phyloP scores from a whole-genome alignment of 2,329 filamentous ascomycete species.

The Epichloe gansuensis region DNA sequence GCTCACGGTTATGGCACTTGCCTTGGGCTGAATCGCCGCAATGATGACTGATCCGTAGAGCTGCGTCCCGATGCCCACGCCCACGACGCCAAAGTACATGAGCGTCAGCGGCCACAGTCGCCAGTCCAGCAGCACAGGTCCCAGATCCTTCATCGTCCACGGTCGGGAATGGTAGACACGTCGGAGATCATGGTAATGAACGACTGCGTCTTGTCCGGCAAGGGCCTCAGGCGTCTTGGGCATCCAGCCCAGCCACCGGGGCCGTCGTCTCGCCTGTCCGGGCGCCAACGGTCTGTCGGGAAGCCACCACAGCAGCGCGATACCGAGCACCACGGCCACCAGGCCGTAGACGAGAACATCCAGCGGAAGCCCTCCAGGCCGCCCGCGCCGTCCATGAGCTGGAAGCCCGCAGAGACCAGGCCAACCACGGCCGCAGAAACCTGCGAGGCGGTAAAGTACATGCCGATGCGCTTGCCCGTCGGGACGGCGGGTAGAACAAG shows the following conservation, averaged over 20 bases:
- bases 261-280: slow-evolving; percentile 43
- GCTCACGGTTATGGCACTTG: slow-evolving; percentile 65
- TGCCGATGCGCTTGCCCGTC: slow-evolving; percentile 81
- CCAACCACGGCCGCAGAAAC: slow-evolving; percentile 83
- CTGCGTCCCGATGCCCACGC: slow-evolving; percentile 82
- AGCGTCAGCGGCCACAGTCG: slow-evolving; percentile 72
- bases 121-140: slow-evolving; percentile 68
- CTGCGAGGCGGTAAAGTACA: slow-evolving; percentile 82
- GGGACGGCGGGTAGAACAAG: slow-evolving; percentile 78
- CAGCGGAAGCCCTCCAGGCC: slow-evolving; percentile 75
- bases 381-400: slow-evolving; percentile 70
- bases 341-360: slow-evolving; percentile 91
- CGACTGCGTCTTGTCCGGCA: slow-evolving; percentile 60
- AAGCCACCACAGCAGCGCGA: slow-evolving; percentile 77
- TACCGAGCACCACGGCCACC: slow-evolving; percentile 57
- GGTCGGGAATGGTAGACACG: slow-evolving; percentile 65
- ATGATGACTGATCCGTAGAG: slow-evolving; percentile 84
- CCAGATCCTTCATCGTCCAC: slow-evolving; percentile 63
- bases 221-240: slow-evolving; percentile 60
- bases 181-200: slow-evolving; percentile 75
- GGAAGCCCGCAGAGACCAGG: slow-evolving; percentile 80
- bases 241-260: slow-evolving; percentile 49
- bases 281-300: slow-evolving; percentile 71
- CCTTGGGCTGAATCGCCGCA: slow-evolving; percentile 57
- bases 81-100: slow-evolving; percentile 94